Base-by-base conservation (phyloP, 768 basidiomycete genomes). In the Termitomyces sp. region DNA sequence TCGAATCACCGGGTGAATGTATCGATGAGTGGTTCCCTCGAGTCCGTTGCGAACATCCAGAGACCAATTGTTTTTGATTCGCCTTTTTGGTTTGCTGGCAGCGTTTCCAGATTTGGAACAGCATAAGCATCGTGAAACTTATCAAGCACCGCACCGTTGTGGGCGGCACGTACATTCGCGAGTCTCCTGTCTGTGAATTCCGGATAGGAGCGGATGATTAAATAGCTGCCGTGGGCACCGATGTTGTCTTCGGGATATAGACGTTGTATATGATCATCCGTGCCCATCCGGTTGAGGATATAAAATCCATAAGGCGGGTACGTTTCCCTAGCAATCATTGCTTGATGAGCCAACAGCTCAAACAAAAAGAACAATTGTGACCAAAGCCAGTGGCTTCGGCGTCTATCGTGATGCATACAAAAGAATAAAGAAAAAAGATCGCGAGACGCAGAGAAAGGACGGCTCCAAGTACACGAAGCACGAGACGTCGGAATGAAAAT, bases 301-400 rank as follows among this genome's bases (percentile, higher is more conserved):
- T 87, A 93, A 64, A 91, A 85, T 7, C 91, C 91, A 63, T 93
- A 92, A 17, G 85, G 86, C 3, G 91, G 91, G 67, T 91, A 91
- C 30, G 81, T 76, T 55, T 85, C 79, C 64, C 90, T 92, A 62
- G 17, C 33, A 38, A 56, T 50, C 42, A 59, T 41, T 43, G n/a
- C 58, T 62, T 35, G 50, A 60, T 61, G 37, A 53, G 54, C 31
- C 33, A 43, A 21, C 46, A 37, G 30, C 35, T 23, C 31, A 28
- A 41, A 40, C 37, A 38, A 26, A 50, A 10, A 38, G 46, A 14
- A 26, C 21, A 11, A 47, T 19, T 31, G 19, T 33, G n/a, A 48
- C 2, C 31, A 21, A 33, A 8, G 33, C 48, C 14, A 15, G 12
- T 21, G 31, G 33, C 31, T 6, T 12, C 12, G 14, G 21, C 19